Evolutionary conservation across 306 rosid species (phyloP).

Genomic region (Bauhinia variegata): DNA sequence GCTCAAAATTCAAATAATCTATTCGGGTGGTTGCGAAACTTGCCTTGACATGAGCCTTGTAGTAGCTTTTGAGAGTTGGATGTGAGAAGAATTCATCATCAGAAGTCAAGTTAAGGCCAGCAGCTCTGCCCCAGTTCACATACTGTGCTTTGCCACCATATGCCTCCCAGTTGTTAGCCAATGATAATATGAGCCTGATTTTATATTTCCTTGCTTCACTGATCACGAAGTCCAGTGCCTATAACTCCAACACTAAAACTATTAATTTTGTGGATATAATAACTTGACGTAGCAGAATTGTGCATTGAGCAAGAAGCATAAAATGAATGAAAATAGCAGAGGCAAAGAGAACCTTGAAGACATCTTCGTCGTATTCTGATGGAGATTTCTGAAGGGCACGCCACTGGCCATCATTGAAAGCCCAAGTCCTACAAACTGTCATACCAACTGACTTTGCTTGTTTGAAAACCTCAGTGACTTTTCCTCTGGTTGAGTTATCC

Average conservation of each 20-base stretch:
- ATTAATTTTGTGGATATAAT: no score
- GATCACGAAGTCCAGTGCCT: conserved; percentile 91
- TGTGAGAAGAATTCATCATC: conserved; percentile 91
- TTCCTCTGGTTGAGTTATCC: conserved; percentile 85
- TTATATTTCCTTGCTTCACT: conserved; percentile 85
- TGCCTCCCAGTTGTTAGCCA: conserved; percentile 93
- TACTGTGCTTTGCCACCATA: conserved; percentile 95
- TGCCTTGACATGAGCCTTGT: conserved; percentile 85
- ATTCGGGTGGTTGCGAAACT: conserved; percentile 33
- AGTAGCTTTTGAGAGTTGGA: conserved; percentile 76
- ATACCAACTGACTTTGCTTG: conserved; percentile 81
- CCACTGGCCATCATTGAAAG: conserved; percentile 96
- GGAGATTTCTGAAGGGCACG: conserved; percentile 91
- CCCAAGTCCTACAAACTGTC: conserved; percentile 96
- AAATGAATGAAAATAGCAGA: no score
- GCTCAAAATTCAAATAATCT: conserved; percentile 2
- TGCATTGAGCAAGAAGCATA: no score
- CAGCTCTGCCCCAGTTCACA: conserved; percentile 90
- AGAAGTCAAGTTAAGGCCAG: conserved; percentile 80
- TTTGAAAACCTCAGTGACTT: conserved; percentile 75
- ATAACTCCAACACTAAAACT: conserved; percentile 21
- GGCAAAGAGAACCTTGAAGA: conserved; percentile 63
- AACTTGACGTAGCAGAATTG: no score
- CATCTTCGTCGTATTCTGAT: conserved; percentile 73
- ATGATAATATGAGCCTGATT: conserved; percentile 80